phyloP scores from a whole-genome alignment of 2,329 filamentous ascomycete species.

The Lithohypha guttulata region DNA sequence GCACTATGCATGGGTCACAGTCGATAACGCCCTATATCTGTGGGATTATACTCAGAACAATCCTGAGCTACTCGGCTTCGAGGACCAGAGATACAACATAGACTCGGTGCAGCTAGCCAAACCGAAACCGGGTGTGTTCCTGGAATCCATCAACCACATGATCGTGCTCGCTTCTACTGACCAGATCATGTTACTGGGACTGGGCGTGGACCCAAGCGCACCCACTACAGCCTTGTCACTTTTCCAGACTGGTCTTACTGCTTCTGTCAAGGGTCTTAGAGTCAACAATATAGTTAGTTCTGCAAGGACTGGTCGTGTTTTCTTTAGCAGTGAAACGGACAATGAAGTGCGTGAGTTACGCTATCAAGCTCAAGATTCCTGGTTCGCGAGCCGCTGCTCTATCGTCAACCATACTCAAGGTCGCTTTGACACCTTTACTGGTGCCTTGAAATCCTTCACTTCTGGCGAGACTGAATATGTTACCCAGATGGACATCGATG shows the following conservation, averaged over 20 bases:
- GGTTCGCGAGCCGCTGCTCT: conserved; percentile 81
- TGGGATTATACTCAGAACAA: conserved; percentile 97
- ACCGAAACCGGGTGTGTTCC: conserved; percentile 78
- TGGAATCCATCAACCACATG: conserved; percentile 73
- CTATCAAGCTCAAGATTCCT: conserved; percentile 94
- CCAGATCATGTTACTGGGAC: conserved; percentile 77
- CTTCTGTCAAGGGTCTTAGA: conserved; percentile 64
- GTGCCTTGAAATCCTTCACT: conserved; percentile 14
- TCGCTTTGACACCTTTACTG: conserved; percentile 56
- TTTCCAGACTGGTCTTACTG: conserved; percentile 79
- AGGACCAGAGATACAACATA: conserved; percentile 79
- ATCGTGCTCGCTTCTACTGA: conserved; percentile 77
- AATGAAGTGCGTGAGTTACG: conserved; percentile 88
- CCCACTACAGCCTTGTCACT: conserved; percentile 55
- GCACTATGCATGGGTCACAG: conserved; percentile 88
- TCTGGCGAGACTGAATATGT: conserved; percentile 40
- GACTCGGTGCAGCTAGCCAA: conserved; percentile 80
- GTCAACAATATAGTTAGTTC: conserved; percentile 72
- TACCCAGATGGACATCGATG: conserved; percentile 73
- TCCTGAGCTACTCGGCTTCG: conserved; percentile 81
- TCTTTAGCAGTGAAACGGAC: conserved; percentile 71
- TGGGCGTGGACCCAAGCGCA: conserved; percentile 52
- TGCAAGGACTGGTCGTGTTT: conserved; percentile 71
- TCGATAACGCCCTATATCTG: conserved; percentile 90
- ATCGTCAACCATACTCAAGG: conserved; percentile 75